phyloP scores from a whole-genome alignment of 306 rosid species.

The Casuarina cunninghamiana region DNA sequence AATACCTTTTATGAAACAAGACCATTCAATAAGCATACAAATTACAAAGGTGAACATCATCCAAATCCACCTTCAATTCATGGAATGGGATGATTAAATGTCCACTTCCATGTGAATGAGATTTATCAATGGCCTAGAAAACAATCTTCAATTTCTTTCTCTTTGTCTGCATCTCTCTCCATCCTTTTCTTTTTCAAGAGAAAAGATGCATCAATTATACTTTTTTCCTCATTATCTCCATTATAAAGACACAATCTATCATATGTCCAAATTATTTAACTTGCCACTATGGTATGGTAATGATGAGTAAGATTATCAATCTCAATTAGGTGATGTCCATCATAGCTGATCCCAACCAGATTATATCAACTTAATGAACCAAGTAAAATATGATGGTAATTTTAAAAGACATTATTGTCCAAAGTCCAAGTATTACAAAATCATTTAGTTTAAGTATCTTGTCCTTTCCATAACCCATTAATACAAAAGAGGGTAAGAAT shows the following conservation, averaged over 20 bases:
- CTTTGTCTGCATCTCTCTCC: neutral
- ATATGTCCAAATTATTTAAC: neutral
- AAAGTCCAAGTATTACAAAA: neutral
- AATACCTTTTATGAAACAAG: neutral
- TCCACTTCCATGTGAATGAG: neutral
- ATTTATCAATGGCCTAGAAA: neutral
- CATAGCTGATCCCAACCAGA: neutral
- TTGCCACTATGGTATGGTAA: neutral
- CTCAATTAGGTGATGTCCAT: neutral
- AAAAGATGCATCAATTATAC: neutral
- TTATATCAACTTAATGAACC: constrained; percentile 1
- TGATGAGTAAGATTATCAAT: neutral
- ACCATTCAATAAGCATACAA: neutral
- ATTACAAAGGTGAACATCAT: neutral
- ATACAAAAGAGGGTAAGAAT: constrained; percentile 24
- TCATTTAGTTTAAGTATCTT: neutral
- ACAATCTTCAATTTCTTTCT: neutral
- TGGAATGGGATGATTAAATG: neutral
- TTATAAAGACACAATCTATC: neutral
- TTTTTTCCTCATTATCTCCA: too few relatives aligned
- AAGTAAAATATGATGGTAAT: neutral
- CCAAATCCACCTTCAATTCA: neutral
- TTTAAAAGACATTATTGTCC: neutral
- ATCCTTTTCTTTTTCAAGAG: neutral
- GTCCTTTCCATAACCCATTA: constrained; percentile 13